phyloP scores from a whole-genome alignment of 2,329 filamentous ascomycete genomes.

The Tolypocladium cylindrosporum region DNA sequence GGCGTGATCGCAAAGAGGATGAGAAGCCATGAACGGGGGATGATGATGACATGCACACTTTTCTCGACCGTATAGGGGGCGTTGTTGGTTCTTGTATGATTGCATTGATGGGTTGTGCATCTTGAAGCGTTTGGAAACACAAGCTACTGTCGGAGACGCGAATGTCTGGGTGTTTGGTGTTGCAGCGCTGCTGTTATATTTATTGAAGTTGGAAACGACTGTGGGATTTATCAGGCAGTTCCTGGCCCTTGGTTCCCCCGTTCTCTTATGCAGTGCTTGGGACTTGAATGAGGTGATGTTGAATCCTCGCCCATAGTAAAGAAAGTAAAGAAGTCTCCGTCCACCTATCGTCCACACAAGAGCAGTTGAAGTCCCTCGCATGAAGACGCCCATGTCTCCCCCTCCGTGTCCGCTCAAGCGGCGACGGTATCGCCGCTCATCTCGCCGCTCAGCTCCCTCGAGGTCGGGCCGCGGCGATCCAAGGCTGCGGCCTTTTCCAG shows the following conservation, averaged over 20 bases:
- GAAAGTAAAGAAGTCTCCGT: background rate
- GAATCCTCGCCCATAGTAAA: constrained; percentile 5
- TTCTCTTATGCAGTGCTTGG: background rate
- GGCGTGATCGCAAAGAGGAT: constrained; percentile 18
- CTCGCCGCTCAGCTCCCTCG: constrained; percentile 47
- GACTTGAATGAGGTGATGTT: constrained; percentile 1
- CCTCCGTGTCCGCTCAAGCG: constrained; percentile 9
- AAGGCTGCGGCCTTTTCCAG: constrained; percentile 7
- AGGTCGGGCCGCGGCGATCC: constrained; percentile 35
- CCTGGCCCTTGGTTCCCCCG: background rate
- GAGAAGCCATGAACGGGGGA: background rate
- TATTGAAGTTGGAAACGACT: background rate
- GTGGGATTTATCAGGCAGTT: background rate
- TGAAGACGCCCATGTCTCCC: background rate
- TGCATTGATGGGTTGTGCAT: background rate
- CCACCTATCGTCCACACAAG: background rate
- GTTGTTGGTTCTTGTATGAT: background rate
- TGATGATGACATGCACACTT: background rate
- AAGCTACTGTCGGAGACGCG: background rate
- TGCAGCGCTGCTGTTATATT: background rate
- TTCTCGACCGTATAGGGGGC: background rate
- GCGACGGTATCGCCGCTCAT: constrained; percentile 49
- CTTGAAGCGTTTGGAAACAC: background rate
- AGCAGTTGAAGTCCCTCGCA: constrained; percentile 3
- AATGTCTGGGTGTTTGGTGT: background rate